Evolutionary conservation across 177 flowering plant genomes (phyloP), one percentile per base, ranked within the genome.

Genomic region (Tripterygium wilfordii): DNA sequence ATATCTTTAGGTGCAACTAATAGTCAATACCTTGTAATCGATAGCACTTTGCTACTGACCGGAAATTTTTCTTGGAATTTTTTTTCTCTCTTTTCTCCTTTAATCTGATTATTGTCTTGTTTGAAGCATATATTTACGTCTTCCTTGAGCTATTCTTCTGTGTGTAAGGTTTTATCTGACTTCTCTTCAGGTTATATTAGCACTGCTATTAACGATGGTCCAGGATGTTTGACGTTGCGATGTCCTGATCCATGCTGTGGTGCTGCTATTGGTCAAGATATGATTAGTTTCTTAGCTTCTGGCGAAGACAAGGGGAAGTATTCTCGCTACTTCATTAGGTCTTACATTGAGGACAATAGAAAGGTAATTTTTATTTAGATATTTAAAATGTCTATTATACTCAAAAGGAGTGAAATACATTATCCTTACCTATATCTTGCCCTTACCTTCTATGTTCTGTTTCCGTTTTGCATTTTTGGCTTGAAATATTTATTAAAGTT

Each of bases 181-280:
- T 36, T 28, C 32, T 22, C 2, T 53, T 16, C 16, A 65, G 62
- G 57, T 20, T 94, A 90, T 51, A 71, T 94, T 20, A 65, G 80
- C 67, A 82, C 98, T 18, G 55, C 95, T 38, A 82, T 91, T 49
- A 78, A 80, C 58, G 98, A 77, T 66, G 98, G 98, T 48, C 94
- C 96, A 54, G 98, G 98, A 59, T 85, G 90, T 71, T 73, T 88
- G 72, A 78, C 64, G 72, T 62, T 91, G 66, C 67, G 95, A 42
- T 91, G 98, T 56, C 96, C 98, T 54, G 91, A 83, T 62, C 98
- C 98, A 57, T 61, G 94, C 30, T 91, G 98, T 74, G 65, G 61
- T 62, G 88, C 91, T 72, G 94, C 88, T 60, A 71, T 88, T 58
- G 83, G 76, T 53, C 83, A 85, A 73, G 88, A 80, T 59, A 82